Percentiles rank a stretch among this genome's conserved stretches.
Conservation (phyloP, 2,329 filamentous ascomycete species). For the Endocalyx cinctus region DNA sequence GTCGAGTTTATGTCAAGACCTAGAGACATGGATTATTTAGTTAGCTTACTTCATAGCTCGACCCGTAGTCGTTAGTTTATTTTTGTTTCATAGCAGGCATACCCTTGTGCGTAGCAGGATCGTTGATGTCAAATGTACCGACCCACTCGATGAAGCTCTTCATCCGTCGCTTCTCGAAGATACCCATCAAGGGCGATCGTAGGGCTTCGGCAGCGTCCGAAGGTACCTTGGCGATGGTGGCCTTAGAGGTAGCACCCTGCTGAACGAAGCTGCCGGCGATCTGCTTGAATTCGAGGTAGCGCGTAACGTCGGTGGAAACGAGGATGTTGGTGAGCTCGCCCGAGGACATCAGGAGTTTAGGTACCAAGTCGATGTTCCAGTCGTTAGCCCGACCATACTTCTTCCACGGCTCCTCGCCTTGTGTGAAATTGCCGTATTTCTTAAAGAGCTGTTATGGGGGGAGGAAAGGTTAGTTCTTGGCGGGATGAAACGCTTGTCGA, state of each 20-base stretch:
- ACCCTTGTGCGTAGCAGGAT: conserved; percentile 89
- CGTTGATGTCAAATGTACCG: conserved; percentile 75
- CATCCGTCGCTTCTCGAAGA: conserved; percentile 96
- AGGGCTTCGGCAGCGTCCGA: conserved; percentile 88
- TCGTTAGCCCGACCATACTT: conserved; percentile 95
- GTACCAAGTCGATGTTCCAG: conserved; percentile 99
- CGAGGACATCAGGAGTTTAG: conserved; percentile 97
- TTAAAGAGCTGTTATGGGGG: conserved; percentile 65
- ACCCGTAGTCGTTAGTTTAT: background rate
- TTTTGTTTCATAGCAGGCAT: too few relatives aligned
- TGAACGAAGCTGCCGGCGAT: conserved; percentile 96
- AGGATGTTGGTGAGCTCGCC: conserved; percentile 98
- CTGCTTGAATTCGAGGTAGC: conserved; percentile 89
- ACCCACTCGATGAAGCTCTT: conserved; percentile 97
- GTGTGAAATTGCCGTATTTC: conserved; percentile 80
- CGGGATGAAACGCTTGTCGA: conserved; percentile 1
- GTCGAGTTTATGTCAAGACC: conserved; percentile 73
- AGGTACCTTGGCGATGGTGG: conserved; percentile 93
- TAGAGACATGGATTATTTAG: conserved; percentile 33
- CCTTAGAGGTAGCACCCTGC: conserved; percentile 75
- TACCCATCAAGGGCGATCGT: conserved; percentile 88
- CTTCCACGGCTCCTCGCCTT: conserved; percentile 91
- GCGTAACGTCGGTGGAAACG: conserved; percentile 87
- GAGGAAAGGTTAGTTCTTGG: conserved; percentile 7
- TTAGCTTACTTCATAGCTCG: background rate